Evolutionary conservation across 495 filamentous ascomycete species (phyloP).

Genomic region (Neurospora sp.): DNA sequence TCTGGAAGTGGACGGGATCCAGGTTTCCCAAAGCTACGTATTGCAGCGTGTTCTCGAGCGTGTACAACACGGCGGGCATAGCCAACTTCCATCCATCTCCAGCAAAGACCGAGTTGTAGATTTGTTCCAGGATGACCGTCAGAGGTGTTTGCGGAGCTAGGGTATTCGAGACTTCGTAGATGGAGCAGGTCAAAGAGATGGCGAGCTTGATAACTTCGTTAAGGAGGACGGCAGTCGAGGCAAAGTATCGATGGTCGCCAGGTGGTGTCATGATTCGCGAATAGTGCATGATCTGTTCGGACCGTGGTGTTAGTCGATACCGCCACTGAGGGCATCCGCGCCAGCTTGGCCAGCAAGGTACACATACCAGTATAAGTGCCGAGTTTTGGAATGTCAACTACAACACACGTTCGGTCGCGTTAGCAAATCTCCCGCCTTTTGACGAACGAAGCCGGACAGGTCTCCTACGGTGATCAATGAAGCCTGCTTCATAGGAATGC

Average conservation of each 20-base stretch:
- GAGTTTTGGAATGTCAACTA: slow-evolving; percentile 77
- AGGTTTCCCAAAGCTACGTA: slow-evolving; percentile 88
- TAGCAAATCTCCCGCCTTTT: slow-evolving; percentile 13
- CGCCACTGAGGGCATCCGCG: not conserved
- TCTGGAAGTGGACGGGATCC: slow-evolving; percentile 84
- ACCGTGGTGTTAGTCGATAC: slow-evolving; percentile 6
- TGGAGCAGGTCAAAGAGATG: slow-evolving; percentile 72
- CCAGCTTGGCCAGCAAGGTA: not conserved
- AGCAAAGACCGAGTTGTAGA: slow-evolving; percentile 73
- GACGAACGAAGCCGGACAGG: slow-evolving; percentile 8
- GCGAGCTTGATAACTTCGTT: slow-evolving; percentile 88
- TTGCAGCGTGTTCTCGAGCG: slow-evolving; percentile 81
- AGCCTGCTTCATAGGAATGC: slow-evolving; percentile 63
- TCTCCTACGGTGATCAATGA: slow-evolving; percentile 63
- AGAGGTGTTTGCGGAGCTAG: slow-evolving; percentile 66
- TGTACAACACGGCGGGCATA: slow-evolving; percentile 81
- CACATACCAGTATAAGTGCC: slow-evolving; percentile 58
- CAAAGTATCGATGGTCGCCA: slow-evolving; percentile 75
- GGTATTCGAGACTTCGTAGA: slow-evolving; percentile 73
- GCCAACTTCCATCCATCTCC: slow-evolving; percentile 96
- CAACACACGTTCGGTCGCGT: not conserved
- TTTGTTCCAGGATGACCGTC: slow-evolving; percentile 65
- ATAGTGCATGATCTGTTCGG: slow-evolving; percentile 71
- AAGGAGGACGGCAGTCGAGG: slow-evolving; percentile 88
- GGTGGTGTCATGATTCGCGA: slow-evolving; percentile 80